Evolutionary conservation across 2,329 filamentous ascomycete species (phyloP).

Genomic region (Aspergillus sp.): DNA sequence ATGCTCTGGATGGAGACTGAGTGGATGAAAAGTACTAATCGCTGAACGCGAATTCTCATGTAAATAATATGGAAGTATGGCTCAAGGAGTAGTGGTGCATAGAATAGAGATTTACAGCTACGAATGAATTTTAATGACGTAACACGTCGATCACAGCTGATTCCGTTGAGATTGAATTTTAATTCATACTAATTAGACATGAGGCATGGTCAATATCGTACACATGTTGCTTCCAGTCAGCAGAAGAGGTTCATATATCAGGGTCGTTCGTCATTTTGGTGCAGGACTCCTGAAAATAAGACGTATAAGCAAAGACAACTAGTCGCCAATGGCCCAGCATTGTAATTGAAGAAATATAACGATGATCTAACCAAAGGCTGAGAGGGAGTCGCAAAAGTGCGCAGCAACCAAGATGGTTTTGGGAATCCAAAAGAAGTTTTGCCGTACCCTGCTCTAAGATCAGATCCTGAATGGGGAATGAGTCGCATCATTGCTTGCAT

Average conservation of each 20-base stretch:
- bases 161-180: neutral
- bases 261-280: neutral
- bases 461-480: neutral
- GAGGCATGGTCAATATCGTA: neutral
- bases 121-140: no score
- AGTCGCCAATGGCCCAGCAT: neutral
- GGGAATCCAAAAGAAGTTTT: neutral
- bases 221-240: neutral
- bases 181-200: neutral
- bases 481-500: conserved; percentile 1
- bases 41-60: neutral
- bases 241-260: no score
- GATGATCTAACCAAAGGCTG: neutral
- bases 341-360: neutral
- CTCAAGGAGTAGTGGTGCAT: no score
- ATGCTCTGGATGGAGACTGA: no score
- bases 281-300: neutral
- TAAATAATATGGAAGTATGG: neutral
- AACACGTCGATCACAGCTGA: neutral
- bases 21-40: neutral
- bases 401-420: neutral
- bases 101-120: neutral
- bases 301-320: neutral
- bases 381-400: neutral
- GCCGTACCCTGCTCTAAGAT: neutral